Percentiles rank a stretch among this genome's conserved stretches.
Conservation (phyloP, 2,329 filamentous ascomycete species). For the Curvularia lunata region DNA sequence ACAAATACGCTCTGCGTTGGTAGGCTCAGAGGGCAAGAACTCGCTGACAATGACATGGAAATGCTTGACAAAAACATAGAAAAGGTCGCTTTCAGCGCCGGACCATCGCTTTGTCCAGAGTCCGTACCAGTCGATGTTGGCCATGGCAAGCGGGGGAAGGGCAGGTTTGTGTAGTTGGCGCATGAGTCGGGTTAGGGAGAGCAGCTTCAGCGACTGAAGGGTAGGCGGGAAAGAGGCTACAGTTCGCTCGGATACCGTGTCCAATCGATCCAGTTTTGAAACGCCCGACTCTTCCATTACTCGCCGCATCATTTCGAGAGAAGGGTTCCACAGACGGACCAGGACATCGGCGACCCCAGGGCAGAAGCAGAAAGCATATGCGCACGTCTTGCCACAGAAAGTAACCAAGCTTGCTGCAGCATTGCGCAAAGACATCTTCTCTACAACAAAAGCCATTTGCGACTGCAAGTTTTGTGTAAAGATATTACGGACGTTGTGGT, state of each 20-base stretch:
- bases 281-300: constrained; percentile 73
- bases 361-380: constrained; percentile 92
- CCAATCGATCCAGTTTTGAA: constrained; percentile 58
- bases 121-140: constrained; percentile 81
- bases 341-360: constrained; percentile 84
- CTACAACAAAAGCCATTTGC: constrained; percentile 86
- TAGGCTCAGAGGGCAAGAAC: constrained; percentile 55
- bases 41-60: constrained; percentile 81
- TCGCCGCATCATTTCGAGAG: constrained; percentile 71
- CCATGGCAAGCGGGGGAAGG: constrained; percentile 70
- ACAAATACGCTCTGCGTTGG: constrained; percentile 64
- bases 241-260: constrained; percentile 64
- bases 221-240: constrained; percentile 72
- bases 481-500: constrained; percentile 87
- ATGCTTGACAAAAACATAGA: constrained; percentile 91
- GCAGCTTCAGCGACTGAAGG: constrained; percentile 66
- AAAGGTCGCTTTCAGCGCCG: constrained; percentile 84
- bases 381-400: constrained; percentile 88
- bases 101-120: constrained; percentile 86
- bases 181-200: constrained; percentile 65
- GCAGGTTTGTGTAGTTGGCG: constrained; percentile 68
- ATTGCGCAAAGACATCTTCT: constrained; percentile 83
- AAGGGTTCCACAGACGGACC: constrained; percentile 78
- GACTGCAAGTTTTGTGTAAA: constrained; percentile 81
- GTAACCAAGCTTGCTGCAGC: constrained; percentile 70